Evolutionary conservation across 306 rosid species (phyloP), one percentile per base, ranked within the genome.

Genomic region (Vigna reflexopilosa): DNA sequence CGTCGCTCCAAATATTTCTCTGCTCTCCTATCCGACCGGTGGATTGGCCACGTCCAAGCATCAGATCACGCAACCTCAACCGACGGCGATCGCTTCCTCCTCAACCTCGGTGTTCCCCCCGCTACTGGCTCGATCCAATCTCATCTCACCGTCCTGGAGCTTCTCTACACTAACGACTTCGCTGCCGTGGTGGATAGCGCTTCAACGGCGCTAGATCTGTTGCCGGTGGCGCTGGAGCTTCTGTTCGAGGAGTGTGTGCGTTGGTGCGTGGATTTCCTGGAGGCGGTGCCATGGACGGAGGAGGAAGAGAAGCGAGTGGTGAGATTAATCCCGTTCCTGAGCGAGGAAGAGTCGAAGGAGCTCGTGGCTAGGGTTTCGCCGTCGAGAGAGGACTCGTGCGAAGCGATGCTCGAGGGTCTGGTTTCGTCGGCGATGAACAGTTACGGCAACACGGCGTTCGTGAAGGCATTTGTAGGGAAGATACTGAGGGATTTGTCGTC

Each of bases 201-300:
- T 0, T 69, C 93, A 15, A 67, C 73, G 6, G 98, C 98, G 11
- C 85, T 95, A n/a, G 95, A 92, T 79, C 87, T 90, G 52, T 93
- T 95, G 19, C 93, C 97, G 0, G 91, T 92, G 14, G 97, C 98
- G n/a, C 83, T 91, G 0, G 89, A 92, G 59, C 72, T 95, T 4
- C 89, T 95, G 5, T 95, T 95, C 72, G 98, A 95, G 83, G 98
- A 86, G 4, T 92, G 97, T 81, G 90, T 92, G 34, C 81, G 80
- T 11, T 83, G 81, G 69, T 94, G 97, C 49, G 95, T 94, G 13
- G 78, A 73, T 10, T 90, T 85, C 45, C 97, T 94, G 2, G 97
- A 92, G 79, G 97, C 97, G 14, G 98, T 94, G 42, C 97, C 98
- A 10, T 94, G 98, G 98, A 87, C 88, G 4, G 97, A 92, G 19